Evolutionary conservation across 495 filamentous ascomycete species (phyloP).

Genomic region (Trichoderma orchidacearum): DNA sequence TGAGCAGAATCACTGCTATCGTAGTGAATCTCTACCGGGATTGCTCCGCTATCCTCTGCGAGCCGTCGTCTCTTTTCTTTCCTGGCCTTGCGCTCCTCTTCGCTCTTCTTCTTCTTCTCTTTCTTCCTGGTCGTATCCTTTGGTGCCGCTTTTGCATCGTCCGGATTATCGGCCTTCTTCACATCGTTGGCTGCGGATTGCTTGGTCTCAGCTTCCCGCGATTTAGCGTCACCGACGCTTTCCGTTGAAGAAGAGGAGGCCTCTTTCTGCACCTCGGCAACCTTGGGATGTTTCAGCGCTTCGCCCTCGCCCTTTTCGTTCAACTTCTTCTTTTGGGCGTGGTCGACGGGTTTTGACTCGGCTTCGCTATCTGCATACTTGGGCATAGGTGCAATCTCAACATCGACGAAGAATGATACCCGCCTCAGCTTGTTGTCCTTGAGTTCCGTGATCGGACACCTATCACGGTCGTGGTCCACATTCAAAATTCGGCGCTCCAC

Average conservation of each 20-base stretch:
- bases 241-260: neutral
- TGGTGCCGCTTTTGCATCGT: neutral
- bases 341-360: constrained; percentile 18
- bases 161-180: constrained; percentile 11
- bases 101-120: constrained; percentile 84
- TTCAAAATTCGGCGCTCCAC: constrained; percentile 78
- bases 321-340: constrained; percentile 49
- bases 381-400: constrained; percentile 70
- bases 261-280: constrained; percentile 45
- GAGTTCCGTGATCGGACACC: constrained; percentile 67
- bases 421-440: constrained; percentile 67
- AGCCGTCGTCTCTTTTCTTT: constrained; percentile 69
- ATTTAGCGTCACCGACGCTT: neutral
- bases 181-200: neutral
- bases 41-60: constrained; percentile 68
- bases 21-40: constrained; percentile 62
- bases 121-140: constrained; percentile 48
- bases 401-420: constrained; percentile 92
- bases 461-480: constrained; percentile 61
- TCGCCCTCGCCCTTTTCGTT: constrained; percentile 58
- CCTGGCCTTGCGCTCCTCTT: constrained; percentile 74
- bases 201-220: neutral
- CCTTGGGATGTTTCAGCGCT: constrained; percentile 49
- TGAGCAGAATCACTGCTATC: constrained; percentile 40
- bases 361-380: constrained; percentile 36